Conservation (phyloP, 495 filamentous ascomycete genomes). For the Penicillium psychrofluorescens region DNA sequence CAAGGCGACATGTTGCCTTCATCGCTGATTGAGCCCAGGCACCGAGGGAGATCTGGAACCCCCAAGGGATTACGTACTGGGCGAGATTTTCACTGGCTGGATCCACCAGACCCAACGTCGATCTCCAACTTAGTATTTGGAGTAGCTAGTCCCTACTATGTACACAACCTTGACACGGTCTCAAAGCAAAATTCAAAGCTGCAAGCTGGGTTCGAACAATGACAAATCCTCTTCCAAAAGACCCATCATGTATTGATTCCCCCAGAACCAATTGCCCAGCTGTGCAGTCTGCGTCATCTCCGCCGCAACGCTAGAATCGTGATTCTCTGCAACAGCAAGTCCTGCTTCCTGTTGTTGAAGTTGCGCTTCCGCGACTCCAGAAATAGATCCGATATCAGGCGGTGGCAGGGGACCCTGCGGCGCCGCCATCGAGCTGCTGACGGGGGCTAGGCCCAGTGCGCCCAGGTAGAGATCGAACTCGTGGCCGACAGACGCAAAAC, state of each 20-base stretch:
- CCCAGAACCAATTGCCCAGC: slow-evolving; percentile 61
- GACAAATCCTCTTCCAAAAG: slow-evolving; percentile 55
- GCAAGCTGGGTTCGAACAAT: slow-evolving; percentile 36
- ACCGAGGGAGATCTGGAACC: slow-evolving; percentile 7
- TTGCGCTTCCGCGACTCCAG: background rate
- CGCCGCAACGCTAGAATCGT: background rate
- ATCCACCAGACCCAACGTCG: background rate
- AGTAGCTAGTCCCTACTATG: no score
- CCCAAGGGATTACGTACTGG: slow-evolving; percentile 21
- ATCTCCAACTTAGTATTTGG: background rate
- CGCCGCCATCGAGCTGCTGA: slow-evolving; percentile 1
- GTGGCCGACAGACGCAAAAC: slow-evolving; percentile 42
- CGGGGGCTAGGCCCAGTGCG: slow-evolving; percentile 55
- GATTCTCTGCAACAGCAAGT: background rate
- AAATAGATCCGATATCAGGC: no score
- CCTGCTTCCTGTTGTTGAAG: slow-evolving; percentile 8
- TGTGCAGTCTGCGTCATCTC: slow-evolving; percentile 34
- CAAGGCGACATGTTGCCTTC: background rate
- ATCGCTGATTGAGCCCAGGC: slow-evolving; percentile 17
- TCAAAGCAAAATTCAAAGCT: slow-evolving; percentile 9
- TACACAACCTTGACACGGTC: no score
- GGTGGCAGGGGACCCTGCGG: no score
- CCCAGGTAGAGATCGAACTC: slow-evolving; percentile 60
- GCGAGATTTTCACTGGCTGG: slow-evolving; percentile 7
- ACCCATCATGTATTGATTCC: slow-evolving; percentile 58